phyloP scores from a whole-genome alignment of 1,139 yeast genomes.

The Blastobotrys ciferrii region DNA sequence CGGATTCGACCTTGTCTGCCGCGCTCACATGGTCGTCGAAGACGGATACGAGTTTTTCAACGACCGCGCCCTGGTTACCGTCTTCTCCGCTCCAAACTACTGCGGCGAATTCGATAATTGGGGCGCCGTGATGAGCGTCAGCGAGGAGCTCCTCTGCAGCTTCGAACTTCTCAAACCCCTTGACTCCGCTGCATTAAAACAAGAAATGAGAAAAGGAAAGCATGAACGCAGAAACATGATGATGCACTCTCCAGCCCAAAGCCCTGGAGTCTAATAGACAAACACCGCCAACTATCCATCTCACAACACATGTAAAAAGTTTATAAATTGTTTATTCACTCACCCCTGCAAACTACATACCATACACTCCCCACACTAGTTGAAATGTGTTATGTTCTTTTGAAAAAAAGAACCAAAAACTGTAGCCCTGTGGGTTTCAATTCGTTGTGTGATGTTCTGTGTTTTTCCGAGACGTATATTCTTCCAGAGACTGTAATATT shows the following conservation, averaged over 20 bases:
- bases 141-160: slow-evolving; percentile 86
- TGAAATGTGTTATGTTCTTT: not conserved
- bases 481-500: too few relatives aligned
- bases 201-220: slow-evolving; percentile 50
- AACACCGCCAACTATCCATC: not conserved
- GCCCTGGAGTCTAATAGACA: not conserved
- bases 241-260: slow-evolving; percentile 4
- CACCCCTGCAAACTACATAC: not conserved
- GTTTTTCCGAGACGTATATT: too few relatives aligned
- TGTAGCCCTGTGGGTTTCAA: too few relatives aligned
- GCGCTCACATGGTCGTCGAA: slow-evolving; percentile 99
- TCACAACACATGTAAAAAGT: not conserved
- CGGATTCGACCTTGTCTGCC: slow-evolving; percentile 89
- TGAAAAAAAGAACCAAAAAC: too few relatives aligned
- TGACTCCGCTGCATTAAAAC: slow-evolving; percentile 89
- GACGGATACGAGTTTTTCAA: slow-evolving; percentile 98
- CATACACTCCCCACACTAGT: not conserved
- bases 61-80: slow-evolving; percentile 89
- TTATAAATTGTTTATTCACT: not conserved
- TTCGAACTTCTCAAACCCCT: slow-evolving; percentile 92
- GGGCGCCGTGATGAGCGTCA: slow-evolving; percentile 98
- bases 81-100: slow-evolving; percentile 93
- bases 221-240: slow-evolving; percentile 33
- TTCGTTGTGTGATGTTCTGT: too few relatives aligned
- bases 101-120: slow-evolving; percentile 98